These are phyloP conservation scores for Spathaspora hagerdaliae DNA, from an alignment of 805 yeast genomes.

Conservation along the genomic window DNA sequence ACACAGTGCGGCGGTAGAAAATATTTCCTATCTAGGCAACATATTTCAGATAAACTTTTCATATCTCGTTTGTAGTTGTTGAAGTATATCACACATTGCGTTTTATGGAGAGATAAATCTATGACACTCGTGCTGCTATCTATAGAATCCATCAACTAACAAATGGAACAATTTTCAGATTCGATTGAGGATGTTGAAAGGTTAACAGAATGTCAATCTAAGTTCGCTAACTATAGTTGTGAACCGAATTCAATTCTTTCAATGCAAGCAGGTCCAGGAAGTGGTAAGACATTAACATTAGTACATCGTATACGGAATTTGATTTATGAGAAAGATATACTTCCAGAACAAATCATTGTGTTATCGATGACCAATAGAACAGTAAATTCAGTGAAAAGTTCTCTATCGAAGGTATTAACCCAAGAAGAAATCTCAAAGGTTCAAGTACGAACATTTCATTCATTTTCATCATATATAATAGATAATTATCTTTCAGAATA, in stretches of 20 bases:
- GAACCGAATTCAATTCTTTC: slow-evolving; percentile 40
- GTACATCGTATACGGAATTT: slow-evolving; percentile 49
- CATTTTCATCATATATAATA: slow-evolving; percentile 42
- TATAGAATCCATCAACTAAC: no score
- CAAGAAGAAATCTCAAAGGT: slow-evolving; percentile 27
- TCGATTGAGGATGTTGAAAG: neutral
- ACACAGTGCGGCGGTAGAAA: no score
- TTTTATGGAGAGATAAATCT: no score
- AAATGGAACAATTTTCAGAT: no score
- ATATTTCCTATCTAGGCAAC: no score
- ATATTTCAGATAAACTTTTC: no score
- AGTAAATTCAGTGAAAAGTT: slow-evolving; percentile 43
- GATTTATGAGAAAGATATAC: slow-evolving; percentile 29
- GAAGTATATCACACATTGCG: no score
- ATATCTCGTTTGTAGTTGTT: no score
- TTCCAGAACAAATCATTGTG: slow-evolving; percentile 55
- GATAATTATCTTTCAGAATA: slow-evolving; percentile 38
- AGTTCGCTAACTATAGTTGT: slow-evolving; percentile 42
- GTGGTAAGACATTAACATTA: slow-evolving; percentile 66
- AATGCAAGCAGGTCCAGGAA: slow-evolving; percentile 68
- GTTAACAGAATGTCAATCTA: slow-evolving; percentile 41
- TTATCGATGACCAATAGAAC: slow-evolving; percentile 69
- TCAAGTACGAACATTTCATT: slow-evolving; percentile 58
- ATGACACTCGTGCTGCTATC: no score
- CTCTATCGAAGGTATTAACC: slow-evolving; percentile 32